Base-by-base conservation (phyloP, 306 rosid species). In the Inga laurina region DNA sequence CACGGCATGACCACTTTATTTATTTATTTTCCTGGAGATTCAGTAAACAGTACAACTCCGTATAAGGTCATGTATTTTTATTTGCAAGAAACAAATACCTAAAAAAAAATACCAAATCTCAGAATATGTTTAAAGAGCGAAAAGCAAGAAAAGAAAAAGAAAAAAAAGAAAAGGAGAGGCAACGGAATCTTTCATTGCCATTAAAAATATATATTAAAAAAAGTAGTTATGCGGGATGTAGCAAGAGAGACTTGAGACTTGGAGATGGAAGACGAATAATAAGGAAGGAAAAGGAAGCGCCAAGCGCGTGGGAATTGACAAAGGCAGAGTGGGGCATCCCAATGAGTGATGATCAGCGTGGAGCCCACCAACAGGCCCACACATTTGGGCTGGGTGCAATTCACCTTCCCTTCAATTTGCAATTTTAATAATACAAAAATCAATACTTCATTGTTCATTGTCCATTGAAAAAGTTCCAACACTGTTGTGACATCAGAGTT, bases 341-440 rank as follows among this genome's bases (percentile, higher is more conserved):
- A 22, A 45, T 45, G 54, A 81, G 87, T 78, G 88, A 79, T 49
- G 66, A 76, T 22, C 75, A 77, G 83, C 64, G 84, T 59, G 44
- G 72, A 70, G 86, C 80, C 91, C 93, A 84, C 91, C 88, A 81
- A 70, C 76, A 54, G 66, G 81, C 78, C 73, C 87, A 83, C 78
- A 78, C 46, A 30, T 49, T 65, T 74, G 82, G 92, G 84, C 86
- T 79, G 16, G 84, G 85, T 86, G 75, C 92, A 83, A 34, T 79
- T 86, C 87, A 85, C 41, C 90, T 37, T 19, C 65, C 39, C 81
- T 66, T 27, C 97, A 87, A 89, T 54, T 92, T 88, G 93, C 89
- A 88, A 21, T 78, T 86, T 75, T 78, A 81, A 84, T 84, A 88
- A 76, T 82, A 19, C 62, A 35, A 73, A 39, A 67, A 59, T n/a